Evolutionary conservation across 805 yeast genomes (phyloP), one percentile per base, ranked within the genome.

Genomic region (Ogataea paraovalis): DNA sequence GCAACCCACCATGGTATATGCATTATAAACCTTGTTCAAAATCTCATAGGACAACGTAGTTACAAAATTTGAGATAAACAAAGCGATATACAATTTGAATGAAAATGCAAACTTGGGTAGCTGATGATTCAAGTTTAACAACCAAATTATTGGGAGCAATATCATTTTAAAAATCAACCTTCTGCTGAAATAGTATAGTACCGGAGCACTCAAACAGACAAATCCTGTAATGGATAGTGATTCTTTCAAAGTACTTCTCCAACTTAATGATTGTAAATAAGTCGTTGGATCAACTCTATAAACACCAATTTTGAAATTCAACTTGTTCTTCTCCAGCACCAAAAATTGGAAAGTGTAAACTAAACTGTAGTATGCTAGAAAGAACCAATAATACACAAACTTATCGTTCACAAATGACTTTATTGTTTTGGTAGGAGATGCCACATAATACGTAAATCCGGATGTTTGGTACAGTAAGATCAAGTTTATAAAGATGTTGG

Each of bases 1-100:
- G 61, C 92, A 85, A 2, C 94, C 92, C 53, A 84, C 75, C 13
- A 84, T 75, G 47, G 87, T 74, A 59, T 83, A 85, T 2, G 85
- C 84, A 56, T 80, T 72, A 59, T 76, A 85, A 0, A 81, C 65
- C 47, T 78, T 74, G 58, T 83, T 82, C 21, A 76, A 61, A 8
- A 75, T 41, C 56, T 85, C 90, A 79, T 85, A 79, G 10, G 62
- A 55, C 33, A 71, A 58, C 34, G 68, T 62, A 20, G 68, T 51
- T n/a, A 71, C 55, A 50, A 61, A 73, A 27, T 71, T 67, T 2
- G 65, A 58, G 20, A 59, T 58, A 3, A 66, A 58, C 18, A 71
- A 57, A 49, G 60, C 65, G 14, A 65, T 16, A 42, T 65, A 59
- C 5, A 68, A 58, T 2, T 52, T 51, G 23, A 64, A 58, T 13